Conservation (phyloP, 169 alveolate genomes). For the Plasmodium billcollinsi region DNA sequence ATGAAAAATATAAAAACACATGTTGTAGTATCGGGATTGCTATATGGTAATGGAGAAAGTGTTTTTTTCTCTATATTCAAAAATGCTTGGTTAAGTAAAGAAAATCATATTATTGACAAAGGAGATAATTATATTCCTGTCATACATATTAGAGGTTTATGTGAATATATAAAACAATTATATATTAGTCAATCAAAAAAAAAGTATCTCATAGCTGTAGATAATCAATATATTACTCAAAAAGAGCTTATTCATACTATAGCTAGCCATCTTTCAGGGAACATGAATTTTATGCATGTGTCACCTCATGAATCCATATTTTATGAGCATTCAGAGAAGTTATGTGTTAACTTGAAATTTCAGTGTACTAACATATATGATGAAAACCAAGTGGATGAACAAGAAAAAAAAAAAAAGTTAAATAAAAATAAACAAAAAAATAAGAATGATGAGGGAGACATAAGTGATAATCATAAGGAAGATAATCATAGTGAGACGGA, state of each 20-base stretch:
- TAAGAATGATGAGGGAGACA: background rate
- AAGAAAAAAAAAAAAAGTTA: no score
- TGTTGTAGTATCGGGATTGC: conserved; percentile 55
- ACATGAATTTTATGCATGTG: conserved; percentile 12
- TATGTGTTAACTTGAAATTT: conserved; percentile 44
- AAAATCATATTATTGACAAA: conserved; percentile 37
- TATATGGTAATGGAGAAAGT: conserved; percentile 58
- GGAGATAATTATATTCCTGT: conserved; percentile 58
- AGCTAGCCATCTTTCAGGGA: conserved; percentile 27
- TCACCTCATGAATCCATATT: conserved; percentile 31
- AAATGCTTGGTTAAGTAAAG: conserved; percentile 64
- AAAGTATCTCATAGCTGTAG: conserved; percentile 59
- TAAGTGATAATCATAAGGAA: background rate
- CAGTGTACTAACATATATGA: conserved; percentile 24
- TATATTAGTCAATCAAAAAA: background rate
- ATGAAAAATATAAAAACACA: conserved; percentile 34
- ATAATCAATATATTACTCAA: conserved; percentile 38
- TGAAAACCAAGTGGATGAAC: background rate
- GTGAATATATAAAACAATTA: conserved; percentile 40
- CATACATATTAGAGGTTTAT: conserved; percentile 42
- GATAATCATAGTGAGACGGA: background rate
- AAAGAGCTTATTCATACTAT: conserved; percentile 32
- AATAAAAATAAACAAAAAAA: background rate
- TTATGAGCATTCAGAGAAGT: conserved; percentile 22
- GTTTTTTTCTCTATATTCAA: conserved; percentile 39